phyloP scores from a whole-genome alignment of 345 rosid genomes.

The Erysimum cheiranthoides region DNA sequence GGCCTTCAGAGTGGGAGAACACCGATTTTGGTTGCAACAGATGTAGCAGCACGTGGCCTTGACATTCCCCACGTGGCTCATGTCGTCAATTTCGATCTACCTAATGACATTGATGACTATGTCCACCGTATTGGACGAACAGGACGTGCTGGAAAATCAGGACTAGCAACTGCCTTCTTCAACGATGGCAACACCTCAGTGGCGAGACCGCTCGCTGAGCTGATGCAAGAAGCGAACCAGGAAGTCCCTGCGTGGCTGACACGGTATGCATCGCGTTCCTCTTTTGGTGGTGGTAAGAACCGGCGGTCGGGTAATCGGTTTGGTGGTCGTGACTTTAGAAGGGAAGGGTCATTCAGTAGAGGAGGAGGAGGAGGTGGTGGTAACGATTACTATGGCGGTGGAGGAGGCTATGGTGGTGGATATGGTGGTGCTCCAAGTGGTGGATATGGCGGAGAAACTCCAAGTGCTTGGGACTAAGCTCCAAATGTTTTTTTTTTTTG shows the following conservation, averaged over 20 bases:
- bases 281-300: conserved; percentile 67
- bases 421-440: conserved; percentile 47
- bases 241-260: conserved; percentile 96
- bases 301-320: conserved; percentile 86
- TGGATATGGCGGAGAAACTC: conserved; percentile 52
- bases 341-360: conserved; percentile 65
- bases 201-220: conserved; percentile 73
- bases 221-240: conserved; percentile 95
- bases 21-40: conserved; percentile 95
- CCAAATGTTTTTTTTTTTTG: conserved; percentile 25
- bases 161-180: conserved; percentile 96
- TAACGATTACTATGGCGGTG: conserved; percentile 49
- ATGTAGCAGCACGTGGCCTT: conserved; percentile 83
- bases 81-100: conserved; percentile 94
- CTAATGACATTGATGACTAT: conserved; percentile 95
- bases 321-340: conserved; percentile 86
- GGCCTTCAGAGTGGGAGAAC: conserved; percentile 86
- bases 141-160: conserved; percentile 93
- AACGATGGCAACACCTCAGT: conserved; percentile 74
- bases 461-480: conserved; percentile 78
- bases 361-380: conserved; percentile 56
- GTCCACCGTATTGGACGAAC: conserved; percentile 99
- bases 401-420: conserved; percentile 47
- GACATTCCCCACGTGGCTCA: conserved; percentile 97
- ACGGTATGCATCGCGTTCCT: conserved; percentile 78